Conservation (phyloP, 148 eudicot species). For the Arbutus unedo region DNA sequence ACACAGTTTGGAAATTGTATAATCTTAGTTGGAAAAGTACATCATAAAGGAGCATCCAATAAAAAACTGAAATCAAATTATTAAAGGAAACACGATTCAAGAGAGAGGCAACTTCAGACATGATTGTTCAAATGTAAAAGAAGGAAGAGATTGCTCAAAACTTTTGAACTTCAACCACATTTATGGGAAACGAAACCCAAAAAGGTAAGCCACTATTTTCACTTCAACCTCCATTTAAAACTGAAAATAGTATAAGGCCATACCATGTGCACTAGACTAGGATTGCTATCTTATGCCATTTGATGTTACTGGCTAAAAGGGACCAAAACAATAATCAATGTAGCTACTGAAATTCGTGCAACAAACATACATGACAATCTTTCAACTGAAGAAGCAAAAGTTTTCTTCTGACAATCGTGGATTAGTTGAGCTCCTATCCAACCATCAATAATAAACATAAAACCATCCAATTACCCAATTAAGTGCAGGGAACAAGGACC, state of each 20-base stretch:
- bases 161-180: not conserved
- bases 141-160: not conserved
- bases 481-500: not conserved
- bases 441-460: not conserved
- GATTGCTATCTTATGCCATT: not conserved
- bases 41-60: not conserved
- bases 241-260: not conserved
- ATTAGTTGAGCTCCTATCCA: not conserved
- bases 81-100: not conserved
- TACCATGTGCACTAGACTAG: conserved; percentile 2
- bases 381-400: not conserved
- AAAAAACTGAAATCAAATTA: not conserved
- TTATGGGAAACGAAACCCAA: not conserved
- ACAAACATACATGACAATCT: not conserved
- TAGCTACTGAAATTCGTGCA: not conserved
- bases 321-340: not conserved
- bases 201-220: not conserved
- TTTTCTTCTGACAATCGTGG: not conserved
- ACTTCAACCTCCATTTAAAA: not conserved
- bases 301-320: not conserved
- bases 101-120: conserved; percentile 5
- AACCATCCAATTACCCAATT: not conserved
- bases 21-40: not conserved
- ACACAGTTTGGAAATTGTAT: conserved; percentile 17
- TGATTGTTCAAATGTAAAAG: not conserved